phyloP scores from a whole-genome alignment of 805 yeast species.

The Cyberlindnera saturnus region DNA sequence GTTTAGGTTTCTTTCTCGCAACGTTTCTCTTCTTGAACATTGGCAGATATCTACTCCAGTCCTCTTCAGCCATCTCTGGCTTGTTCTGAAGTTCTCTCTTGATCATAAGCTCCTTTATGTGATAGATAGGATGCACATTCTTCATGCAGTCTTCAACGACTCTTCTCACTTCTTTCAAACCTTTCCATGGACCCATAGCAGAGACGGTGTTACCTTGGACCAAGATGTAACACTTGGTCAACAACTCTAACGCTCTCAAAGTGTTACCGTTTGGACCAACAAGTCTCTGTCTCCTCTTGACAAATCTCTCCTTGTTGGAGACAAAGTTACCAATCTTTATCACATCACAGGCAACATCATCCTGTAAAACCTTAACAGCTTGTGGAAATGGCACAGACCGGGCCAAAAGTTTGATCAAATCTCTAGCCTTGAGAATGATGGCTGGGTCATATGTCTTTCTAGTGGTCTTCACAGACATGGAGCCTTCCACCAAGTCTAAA shows the following conservation, averaged over 20 bases:
- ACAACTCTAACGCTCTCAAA: constrained; percentile 85
- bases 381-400: constrained; percentile 97
- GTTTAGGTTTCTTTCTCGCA: constrained; percentile 83
- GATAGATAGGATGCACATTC: constrained; percentile 95
- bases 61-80: constrained; percentile 93
- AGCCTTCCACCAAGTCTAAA: constrained; percentile 88
- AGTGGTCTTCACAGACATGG: constrained; percentile 95
- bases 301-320: constrained; percentile 85
- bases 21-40: constrained; percentile 95
- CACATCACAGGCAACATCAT: constrained; percentile 92
- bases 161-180: constrained; percentile 85
- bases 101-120: constrained; percentile 95
- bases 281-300: constrained; percentile 91
- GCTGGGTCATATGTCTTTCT: constrained; percentile 95
- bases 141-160: constrained; percentile 97
- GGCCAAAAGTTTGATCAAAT: constrained; percentile 85
- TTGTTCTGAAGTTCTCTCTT: constrained; percentile 91
- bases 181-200: constrained; percentile 94
- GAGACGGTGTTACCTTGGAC: constrained; percentile 98
- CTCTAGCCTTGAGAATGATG: constrained; percentile 88
- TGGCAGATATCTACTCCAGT: constrained; percentile 95
- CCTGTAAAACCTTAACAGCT: constrained; percentile 85
- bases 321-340: constrained; percentile 90
- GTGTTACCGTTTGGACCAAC: constrained; percentile 98
- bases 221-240: constrained; percentile 91